Base-by-base conservation (phyloP, 495 filamentous ascomycete genomes). In the Daldinia concentrica region DNA sequence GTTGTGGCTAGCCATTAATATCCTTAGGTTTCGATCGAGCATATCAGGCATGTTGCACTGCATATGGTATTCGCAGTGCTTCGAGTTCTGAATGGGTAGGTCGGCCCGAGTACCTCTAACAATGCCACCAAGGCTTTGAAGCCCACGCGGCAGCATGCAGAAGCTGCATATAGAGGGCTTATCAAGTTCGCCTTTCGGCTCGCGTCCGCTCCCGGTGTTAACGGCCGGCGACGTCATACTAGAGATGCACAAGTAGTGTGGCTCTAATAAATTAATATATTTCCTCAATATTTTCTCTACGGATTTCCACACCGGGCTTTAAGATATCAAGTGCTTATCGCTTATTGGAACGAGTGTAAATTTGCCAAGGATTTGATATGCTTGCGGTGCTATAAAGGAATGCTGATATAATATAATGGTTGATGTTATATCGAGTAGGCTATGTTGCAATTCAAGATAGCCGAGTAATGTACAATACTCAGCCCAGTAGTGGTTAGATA, bases 101-200 rank as follows among this genome's bases (percentile, higher is more conserved):
- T 73, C 71, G 71, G 71, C 8, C 71, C 71, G 71, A 73, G 66
- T 66, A 52, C 50, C 30, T 32, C 54, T 29, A 26, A n/a, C 41
- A 58, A 64, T 68, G 61, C 52, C 64, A 62, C 64, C 55, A 48
- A 64, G 29, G 43, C 30, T 59, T 65, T 64, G 55, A 32, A 29
- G 65, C 65, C 55, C 70, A 62, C 70, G 65, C 60, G 70, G 70
- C 61, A 68, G 58, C 57, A 32, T 69, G 70, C 65, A 73, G 58
- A 34, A 24, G 50, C 65, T 52, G 65, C 59, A 30, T 68, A 62
- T 50, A 68, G 39, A 39, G 51, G 17, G 51, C 62, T 63, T 69
- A 65, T 68, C 59, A 58, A 19, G 14, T 54, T 50, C 37, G 37
- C 37, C 26, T n/a, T 37, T 22, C 60, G 55, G 69, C 29, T 56